Evolutionary conservation across 2,329 filamentous ascomycete genomes (phyloP).

Genomic region (Calonectria pauciramosa): DNA sequence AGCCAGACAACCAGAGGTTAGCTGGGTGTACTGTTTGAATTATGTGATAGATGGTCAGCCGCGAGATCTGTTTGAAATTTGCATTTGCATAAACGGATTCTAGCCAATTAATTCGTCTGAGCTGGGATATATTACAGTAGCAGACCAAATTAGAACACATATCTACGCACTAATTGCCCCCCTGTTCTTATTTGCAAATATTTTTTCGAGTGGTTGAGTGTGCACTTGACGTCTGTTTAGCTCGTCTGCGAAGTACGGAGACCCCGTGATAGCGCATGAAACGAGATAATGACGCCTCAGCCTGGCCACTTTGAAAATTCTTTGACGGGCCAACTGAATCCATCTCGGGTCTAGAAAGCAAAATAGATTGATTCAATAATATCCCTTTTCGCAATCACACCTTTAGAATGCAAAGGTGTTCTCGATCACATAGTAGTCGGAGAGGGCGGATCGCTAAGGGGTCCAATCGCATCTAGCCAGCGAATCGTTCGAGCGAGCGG

Average conservation of each 20-base stretch:
- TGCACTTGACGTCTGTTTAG: no score
- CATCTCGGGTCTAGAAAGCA: not conserved
- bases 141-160: not conserved
- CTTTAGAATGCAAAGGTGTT: not conserved
- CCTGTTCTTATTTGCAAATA: not conserved
- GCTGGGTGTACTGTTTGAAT: not conserved
- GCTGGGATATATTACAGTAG: not conserved
- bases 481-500: not conserved
- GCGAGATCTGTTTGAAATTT: not conserved
- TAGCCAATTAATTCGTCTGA: not conserved
- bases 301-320: not conserved
- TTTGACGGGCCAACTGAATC: fast-evolving
- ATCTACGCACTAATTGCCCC: not conserved
- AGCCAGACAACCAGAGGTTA: not conserved
- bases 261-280: not conserved
- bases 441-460: not conserved
- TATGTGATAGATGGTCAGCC: not conserved
- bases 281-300: no score
- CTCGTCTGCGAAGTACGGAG: not conserved
- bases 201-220: not conserved
- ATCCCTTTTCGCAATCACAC: not conserved
- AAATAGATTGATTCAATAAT: not conserved
- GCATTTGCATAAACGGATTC: not conserved
- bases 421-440: not conserved
- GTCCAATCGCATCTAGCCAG: not conserved